These are phyloP conservation scores for Nowakowskiella sp. DNA, from an alignment of 192 early-diverging fungal species.

Conservation along the genomic window DNA sequence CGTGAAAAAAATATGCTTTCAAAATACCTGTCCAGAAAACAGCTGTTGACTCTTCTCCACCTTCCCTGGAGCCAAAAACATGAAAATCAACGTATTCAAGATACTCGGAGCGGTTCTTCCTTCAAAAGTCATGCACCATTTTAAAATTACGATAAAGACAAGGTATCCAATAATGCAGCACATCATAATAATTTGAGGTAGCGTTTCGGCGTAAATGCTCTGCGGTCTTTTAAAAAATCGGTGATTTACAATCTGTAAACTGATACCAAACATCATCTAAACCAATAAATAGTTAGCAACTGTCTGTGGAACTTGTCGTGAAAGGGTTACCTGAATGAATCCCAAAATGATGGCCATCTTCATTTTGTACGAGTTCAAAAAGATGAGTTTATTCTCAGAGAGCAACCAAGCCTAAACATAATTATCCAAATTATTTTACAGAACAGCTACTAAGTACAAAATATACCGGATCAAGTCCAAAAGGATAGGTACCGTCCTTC, in stretches of 20 bases:
- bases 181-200: conserved; percentile 82
- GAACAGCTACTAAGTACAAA: too few species aligned
- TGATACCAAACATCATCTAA: conserved; percentile 76
- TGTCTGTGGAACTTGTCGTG: not conserved
- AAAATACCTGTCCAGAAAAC: conserved; percentile 61
- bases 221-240: conserved; percentile 65
- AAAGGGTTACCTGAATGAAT: conserved; percentile 53
- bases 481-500: conserved; percentile 38
- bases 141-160: conserved; percentile 68
- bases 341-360: conserved; percentile 83
- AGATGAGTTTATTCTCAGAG: conserved; percentile 75
- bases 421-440: not conserved
- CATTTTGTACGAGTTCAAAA: conserved; percentile 93
- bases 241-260: conserved; percentile 71
- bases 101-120: conserved; percentile 63
- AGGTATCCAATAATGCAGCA: conserved; percentile 80
- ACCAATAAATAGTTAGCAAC: not conserved
- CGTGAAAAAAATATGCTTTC: not conserved
- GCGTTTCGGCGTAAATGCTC: conserved; percentile 66
- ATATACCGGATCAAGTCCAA: conserved; percentile 66
- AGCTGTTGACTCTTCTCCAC: conserved; percentile 58
- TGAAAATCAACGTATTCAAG: conserved; percentile 86
- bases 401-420: conserved; percentile 59
- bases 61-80: conserved; percentile 77
- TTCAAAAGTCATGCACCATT: conserved; percentile 82